Evolutionary conservation across 441 rosid genomes (phyloP), one percentile per base, ranked within the genome.

Genomic region (Croton setiger): DNA sequence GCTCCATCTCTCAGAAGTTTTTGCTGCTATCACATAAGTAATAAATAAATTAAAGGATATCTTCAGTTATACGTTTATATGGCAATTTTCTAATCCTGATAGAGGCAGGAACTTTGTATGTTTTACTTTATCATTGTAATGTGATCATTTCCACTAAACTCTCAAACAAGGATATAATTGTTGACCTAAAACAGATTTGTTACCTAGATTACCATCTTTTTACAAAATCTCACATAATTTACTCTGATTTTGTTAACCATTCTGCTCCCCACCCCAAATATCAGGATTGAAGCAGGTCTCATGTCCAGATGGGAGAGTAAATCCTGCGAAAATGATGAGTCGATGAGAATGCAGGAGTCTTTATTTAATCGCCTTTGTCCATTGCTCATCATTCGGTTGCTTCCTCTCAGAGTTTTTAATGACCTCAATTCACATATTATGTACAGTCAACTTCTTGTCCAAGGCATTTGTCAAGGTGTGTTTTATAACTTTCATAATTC

Each of bases 301-400:
- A 64, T 81, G 56, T 71, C 72, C 64, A 57, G 68, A 74, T 69
- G 80, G 81, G 86, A 75, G 55, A 74, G 69, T 64, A 72, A 59
- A 74, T 74, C 78, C 44, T 55, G n/a, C 72, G 51, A 76, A 55
- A 71, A 72, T 63, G 84, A 80, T 49, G 82, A 83, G 56, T 72
- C 70, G 3, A 53, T 67, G 72, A 72, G 52, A 70, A 74, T 80
- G 75, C 86, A 85, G 76, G 85, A 79, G 63, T 77, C 72, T 68
- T 79, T 94, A 55, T 94, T 88, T 87, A 87, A 83, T 66, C 89
- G 79, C 66, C 97, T 94, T 67, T 92, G 94, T 81, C 99, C 99
- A 8, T 70, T 94, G 70, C 99, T 94, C 71, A 74, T 94, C 60
- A 73, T 94, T 69, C 85, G 91, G 78, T 65, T 94, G 67, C 97